Percentiles rank a stretch among this genome's conserved stretches.
Evolutionary conservation across 805 yeast species (phyloP).

Genomic region (Sugiyamaella floridensis): DNA sequence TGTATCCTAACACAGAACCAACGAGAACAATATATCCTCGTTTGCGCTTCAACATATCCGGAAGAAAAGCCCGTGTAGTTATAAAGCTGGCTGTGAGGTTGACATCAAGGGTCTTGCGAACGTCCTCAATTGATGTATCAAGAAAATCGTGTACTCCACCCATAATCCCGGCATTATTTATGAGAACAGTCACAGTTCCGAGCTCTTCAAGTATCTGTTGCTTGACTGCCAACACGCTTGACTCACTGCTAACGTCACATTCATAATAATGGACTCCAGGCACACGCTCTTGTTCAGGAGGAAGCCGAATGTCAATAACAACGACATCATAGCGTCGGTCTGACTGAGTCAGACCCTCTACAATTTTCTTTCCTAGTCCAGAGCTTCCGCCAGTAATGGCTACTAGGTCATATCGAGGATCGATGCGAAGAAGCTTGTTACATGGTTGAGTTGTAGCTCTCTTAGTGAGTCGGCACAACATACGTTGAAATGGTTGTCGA

Average conservation of each 20-base stretch:
- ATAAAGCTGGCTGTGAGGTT: conserved; percentile 67
- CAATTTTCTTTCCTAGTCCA: conserved; percentile 72
- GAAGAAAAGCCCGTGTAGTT: conserved; percentile 63
- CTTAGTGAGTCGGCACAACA: not conserved
- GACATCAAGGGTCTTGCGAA: conserved; percentile 56
- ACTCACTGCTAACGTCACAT: conserved; percentile 63
- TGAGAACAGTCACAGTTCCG: conserved; percentile 59
- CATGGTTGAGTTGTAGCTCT: not conserved
- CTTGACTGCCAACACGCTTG: conserved; percentile 39
- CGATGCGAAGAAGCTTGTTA: not conserved
- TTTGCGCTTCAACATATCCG: conserved; percentile 53
- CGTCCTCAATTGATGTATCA: conserved; percentile 49
- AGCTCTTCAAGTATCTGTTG: conserved; percentile 38
- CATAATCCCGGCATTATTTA: conserved; percentile 83
- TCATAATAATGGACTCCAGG: conserved; percentile 46
- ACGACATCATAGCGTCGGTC: conserved; percentile 45
- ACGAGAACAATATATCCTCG: conserved; percentile 77
- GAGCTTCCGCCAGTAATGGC: conserved; percentile 78
- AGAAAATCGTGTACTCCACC: conserved; percentile 44
- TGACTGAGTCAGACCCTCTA: conserved; percentile 35
- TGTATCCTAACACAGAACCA: conserved; percentile 77
- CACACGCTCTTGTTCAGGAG: conserved; percentile 27
- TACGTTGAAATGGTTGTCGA: not conserved
- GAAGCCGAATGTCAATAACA: conserved; percentile 52
- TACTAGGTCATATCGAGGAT: conserved; percentile 29